phyloP scores from a whole-genome alignment of 345 rosid genomes.

The Arabidopsis arenosa region DNA sequence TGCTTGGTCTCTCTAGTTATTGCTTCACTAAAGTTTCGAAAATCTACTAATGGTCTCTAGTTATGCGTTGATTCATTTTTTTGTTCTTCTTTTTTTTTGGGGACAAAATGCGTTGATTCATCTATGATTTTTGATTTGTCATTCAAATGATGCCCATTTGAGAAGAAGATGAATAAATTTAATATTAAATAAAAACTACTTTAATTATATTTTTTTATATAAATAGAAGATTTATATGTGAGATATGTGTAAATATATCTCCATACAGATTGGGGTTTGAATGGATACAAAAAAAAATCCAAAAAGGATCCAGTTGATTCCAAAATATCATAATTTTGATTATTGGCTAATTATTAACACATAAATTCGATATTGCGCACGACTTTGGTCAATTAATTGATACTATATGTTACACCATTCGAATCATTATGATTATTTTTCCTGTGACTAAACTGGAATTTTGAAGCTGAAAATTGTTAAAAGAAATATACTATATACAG shows the following conservation, averaged over 20 bases:
- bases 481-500: not conserved
- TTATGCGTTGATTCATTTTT: no score
- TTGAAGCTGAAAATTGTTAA: constrained; percentile 29
- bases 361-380: constrained; percentile 16
- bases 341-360: not conserved
- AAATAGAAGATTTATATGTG: not conserved
- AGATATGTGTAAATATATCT: constrained; percentile 5
- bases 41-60: no score
- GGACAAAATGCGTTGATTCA: no score
- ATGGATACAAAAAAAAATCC: constrained; percentile 1
- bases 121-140: no score
- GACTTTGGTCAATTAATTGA: constrained; percentile 24
- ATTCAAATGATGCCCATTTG: no score
- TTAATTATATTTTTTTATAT: not conserved
- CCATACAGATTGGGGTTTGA: constrained; percentile 16
- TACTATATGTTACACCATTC: constrained; percentile 18
- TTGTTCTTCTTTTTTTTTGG: no score
- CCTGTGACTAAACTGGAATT: constrained; percentile 4
- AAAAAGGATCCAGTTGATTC: constrained; percentile 30
- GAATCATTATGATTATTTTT: constrained; percentile 12
- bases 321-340: constrained; percentile 15
- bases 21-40: no score
- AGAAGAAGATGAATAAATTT: no score
- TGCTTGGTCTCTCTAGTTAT: not conserved
- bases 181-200: not conserved